Percentiles rank a stretch among this genome's conserved stretches.
phyloP scores from a whole-genome alignment of 306 rosid species.

The Cicer arietinum region DNA sequence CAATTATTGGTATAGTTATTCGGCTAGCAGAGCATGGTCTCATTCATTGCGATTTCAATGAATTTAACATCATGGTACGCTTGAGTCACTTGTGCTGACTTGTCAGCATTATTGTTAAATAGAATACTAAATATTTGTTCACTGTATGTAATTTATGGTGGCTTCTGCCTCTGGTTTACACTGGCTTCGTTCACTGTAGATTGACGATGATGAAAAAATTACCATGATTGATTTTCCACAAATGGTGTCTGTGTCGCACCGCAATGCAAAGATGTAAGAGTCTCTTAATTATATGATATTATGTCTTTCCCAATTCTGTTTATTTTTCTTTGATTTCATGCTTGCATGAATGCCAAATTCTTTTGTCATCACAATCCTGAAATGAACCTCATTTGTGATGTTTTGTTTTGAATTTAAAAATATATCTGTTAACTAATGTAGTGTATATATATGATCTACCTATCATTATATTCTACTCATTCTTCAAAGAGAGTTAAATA shows the following conservation, averaged over 20 bases:
- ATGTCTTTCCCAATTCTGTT: background rate
- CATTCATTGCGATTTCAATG: conserved; percentile 95
- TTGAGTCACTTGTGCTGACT: conserved; percentile 27
- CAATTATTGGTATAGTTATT: conserved; percentile 73
- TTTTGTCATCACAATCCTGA: background rate
- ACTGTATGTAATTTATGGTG: background rate
- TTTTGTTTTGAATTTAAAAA: conserved; percentile 4
- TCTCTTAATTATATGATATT: conserved; percentile 33
- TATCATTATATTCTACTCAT: background rate
- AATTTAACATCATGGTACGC: conserved; percentile 91
- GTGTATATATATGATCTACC: background rate
- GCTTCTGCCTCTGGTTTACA: conserved; percentile 38
- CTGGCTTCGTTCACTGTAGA: conserved; percentile 53
- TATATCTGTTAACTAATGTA: conserved; percentile 6
- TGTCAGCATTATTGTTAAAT: background rate
- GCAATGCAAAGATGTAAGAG: conserved; percentile 88
- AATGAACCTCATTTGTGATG: conserved; percentile 19
- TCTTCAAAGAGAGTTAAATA: background rate
- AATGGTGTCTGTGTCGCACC: conserved; percentile 92
- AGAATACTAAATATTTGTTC: conserved; percentile 18
- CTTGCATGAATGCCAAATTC: background rate
- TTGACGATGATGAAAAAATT: conserved; percentile 80
- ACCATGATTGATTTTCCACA: conserved; percentile 96
- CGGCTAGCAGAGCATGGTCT: conserved; percentile 91
- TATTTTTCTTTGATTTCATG: conserved; percentile 25